Conservation (phyloP, 1,284 basidiomycete genomes). For the Austroboletus niveus region DNA sequence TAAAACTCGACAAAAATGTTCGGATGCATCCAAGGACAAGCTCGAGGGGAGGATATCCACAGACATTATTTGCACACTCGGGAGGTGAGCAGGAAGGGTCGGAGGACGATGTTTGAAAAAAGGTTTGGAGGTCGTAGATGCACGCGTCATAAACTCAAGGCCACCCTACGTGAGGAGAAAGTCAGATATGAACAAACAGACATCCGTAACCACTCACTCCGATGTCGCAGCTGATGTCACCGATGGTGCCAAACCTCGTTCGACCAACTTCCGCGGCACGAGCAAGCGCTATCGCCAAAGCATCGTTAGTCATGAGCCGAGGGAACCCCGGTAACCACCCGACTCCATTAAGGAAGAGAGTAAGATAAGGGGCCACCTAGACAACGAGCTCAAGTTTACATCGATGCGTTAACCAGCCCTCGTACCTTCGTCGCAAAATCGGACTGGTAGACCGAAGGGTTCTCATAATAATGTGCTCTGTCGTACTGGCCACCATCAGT, state of each 20-base stretch:
- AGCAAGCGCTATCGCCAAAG: constrained; percentile 55
- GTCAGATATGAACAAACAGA: neutral
- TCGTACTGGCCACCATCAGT: constrained; percentile 57
- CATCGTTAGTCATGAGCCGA: constrained; percentile 69
- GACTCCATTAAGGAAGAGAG: constrained; percentile 80
- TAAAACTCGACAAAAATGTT: constrained; percentile 69
- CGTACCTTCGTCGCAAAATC: constrained; percentile 66
- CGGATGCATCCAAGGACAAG: constrained; percentile 77
- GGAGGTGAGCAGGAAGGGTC: constrained; percentile 44
- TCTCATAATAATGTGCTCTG: constrained; percentile 68
- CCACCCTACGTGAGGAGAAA: constrained; percentile 55
- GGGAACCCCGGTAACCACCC: constrained; percentile 82
- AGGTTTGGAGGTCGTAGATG: constrained; percentile 77
- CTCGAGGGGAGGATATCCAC: constrained; percentile 88
- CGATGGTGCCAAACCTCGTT: constrained; percentile 66
- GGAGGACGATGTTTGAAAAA: constrained; percentile 56
- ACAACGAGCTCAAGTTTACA: neutral
- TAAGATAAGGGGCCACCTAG: constrained; percentile 81
- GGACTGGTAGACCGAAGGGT: constrained; percentile 66
- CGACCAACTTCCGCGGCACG: constrained; percentile 49
- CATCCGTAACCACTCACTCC: constrained; percentile 42
- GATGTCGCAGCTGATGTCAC: constrained; percentile 86
- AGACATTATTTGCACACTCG: constrained; percentile 74
- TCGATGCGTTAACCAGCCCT: neutral
- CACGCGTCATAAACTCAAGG: constrained; percentile 74